phyloP scores from a whole-genome alignment of 1,284 basidiomycete genomes.

The Ganoderma boninense region DNA sequence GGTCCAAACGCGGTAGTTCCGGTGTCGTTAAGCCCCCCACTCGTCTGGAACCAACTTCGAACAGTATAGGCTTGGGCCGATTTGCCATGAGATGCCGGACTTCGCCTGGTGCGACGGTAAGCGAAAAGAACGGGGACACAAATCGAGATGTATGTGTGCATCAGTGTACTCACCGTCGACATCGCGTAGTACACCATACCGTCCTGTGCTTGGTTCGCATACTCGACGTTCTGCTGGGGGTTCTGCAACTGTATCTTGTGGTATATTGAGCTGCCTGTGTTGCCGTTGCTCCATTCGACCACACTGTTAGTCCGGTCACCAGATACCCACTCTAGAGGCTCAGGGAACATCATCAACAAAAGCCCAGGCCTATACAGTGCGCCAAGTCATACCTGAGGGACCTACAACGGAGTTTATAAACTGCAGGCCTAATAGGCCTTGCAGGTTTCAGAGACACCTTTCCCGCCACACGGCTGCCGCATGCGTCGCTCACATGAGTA shows the following conservation, averaged over 20 bases:
- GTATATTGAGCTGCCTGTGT: slow-evolving; percentile 23
- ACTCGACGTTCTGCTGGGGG: slow-evolving; percentile 28
- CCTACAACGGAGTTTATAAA: no score
- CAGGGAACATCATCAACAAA: no score
- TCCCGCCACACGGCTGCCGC: no score
- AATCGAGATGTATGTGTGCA: no score
- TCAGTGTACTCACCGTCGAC: slow-evolving; percentile 19
- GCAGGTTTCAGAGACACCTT: no score
- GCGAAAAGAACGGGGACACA: no score
- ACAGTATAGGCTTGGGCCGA: slow-evolving; percentile 12
- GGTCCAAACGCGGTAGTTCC: slow-evolving; percentile 22
- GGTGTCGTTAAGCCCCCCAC: slow-evolving; percentile 25
- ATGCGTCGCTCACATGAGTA: no score
- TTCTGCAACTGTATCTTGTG: slow-evolving; percentile 31
- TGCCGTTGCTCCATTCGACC: slow-evolving; percentile 28
- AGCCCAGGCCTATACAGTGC: background rate
- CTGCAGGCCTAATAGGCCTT: no score
- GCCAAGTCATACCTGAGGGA: slow-evolving; percentile 28
- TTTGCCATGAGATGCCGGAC: slow-evolving; percentile 29
- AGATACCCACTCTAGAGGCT: slow-evolving; percentile 32
- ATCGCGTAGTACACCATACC: slow-evolving; percentile 35
- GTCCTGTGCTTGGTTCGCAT: slow-evolving; percentile 34
- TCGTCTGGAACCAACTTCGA: slow-evolving; percentile 24
- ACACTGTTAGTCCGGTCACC: slow-evolving; percentile 20
- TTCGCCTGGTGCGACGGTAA: no score